Base-by-base conservation (phyloP, 2,329 filamentous ascomycete genomes). In the Penicillium sp. region DNA sequence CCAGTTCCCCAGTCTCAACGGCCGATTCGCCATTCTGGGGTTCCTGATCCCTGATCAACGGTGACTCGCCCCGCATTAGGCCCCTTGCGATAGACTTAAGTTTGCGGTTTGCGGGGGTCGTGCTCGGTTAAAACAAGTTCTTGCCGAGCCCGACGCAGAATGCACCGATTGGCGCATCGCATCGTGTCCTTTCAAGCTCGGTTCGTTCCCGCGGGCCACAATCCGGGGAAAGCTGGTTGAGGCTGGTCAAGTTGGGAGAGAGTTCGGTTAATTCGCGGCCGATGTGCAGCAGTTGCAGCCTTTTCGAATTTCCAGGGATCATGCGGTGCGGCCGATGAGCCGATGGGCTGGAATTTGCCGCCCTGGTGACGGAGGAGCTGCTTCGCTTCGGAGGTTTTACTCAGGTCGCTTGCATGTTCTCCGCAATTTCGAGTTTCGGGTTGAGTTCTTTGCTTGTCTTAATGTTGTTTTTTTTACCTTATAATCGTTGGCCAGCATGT, bases 391-490 rank as follows among this genome's bases (percentile, higher is more conserved):
- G 54, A 58, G 47, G 52, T 59, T 28, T 17, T 25, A n/a, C 51
- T 42, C 20, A 48, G 12, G 10, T 61, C 59, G 55, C 59, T 50
- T 59, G 35, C 48, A 57, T n/a, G 39, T 59, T 62, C 60, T 59
- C 60, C 60, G 60, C 60, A 59, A 54, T 53, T 54, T 55, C 34
- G 12, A 39, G 35, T 52, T 52, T 41, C 38, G 49, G 14, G n/a
- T 39, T 38, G 28, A 31, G 49, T 38, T 22, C 34, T 35, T 49
- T 35, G 31, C 31, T 34, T 5, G 15, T 6, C 6, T 31, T 5
- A 5, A 2, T 7, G 34, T 35, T 12, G 4, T 34, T 49, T 20
- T 34, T 17, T 34, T 45, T 17, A 20, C 15, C 47, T 35, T 43
- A 55, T 51, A 41, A 47, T 15, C 25, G 34, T 52, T 4, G 38